A percentile compares a stretch with the other conserved stretches of the same genome.
These are phyloP conservation scores for Crassisporium funariophilum DNA, from an alignment of 768 basidiomycete species.

Conservation along the genomic window DNA sequence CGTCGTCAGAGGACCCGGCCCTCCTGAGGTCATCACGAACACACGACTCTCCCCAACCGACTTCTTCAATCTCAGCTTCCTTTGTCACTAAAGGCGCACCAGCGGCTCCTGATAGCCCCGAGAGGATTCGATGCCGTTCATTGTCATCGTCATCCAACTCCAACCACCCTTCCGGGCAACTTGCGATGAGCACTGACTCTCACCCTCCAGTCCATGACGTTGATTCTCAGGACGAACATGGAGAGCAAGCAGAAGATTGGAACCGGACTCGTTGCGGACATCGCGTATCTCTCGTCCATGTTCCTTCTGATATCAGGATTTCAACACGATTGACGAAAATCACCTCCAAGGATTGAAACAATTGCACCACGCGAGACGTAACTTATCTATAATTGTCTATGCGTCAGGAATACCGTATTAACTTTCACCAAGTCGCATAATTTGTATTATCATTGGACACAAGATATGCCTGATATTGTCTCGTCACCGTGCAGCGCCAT, in stretches of 20 bases:
- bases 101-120: conserved; percentile 9
- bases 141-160: conserved; percentile 19
- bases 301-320: conserved; percentile 57
- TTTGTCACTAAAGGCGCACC: conserved; percentile 26
- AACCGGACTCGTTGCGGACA: conserved; percentile 82
- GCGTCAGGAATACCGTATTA: conserved; percentile 9
- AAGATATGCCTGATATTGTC: no score
- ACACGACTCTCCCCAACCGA: conserved; percentile 34
- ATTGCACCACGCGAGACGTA: no score
- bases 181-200: conserved; percentile 1
- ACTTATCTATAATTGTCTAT: conserved; percentile 27
- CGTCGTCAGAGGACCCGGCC: conserved; percentile 41
- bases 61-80: conserved; percentile 35
- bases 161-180: not conserved
- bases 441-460: conserved; percentile 11
- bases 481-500: no score
- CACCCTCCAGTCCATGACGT: not conserved
- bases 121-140: conserved; percentile 7
- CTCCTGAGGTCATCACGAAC: conserved; percentile 32
- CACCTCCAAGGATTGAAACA: no score
- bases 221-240: conserved; percentile 36
- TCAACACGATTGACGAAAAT: conserved; percentile 27
- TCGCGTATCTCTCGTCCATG: conserved; percentile 77
- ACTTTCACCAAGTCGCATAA: conserved; percentile 9
- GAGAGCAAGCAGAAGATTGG: conserved; percentile 88